phyloP scores from a whole-genome alignment of 1,284 basidiomycete genomes.

The Ceratobasidium sp. region DNA sequence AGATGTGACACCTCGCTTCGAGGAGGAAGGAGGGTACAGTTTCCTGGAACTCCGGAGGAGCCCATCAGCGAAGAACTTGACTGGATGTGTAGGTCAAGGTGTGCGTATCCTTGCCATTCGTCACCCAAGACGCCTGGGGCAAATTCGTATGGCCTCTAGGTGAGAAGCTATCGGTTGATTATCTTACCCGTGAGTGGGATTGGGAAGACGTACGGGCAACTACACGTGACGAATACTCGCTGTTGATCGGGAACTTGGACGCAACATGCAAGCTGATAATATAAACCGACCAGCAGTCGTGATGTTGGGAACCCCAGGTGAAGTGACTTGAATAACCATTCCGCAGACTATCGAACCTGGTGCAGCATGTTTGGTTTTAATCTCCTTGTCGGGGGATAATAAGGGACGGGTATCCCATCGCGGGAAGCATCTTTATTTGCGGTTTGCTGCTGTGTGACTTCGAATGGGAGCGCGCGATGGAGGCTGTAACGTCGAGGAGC shows the following conservation, averaged over 20 bases:
- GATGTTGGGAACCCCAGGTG: too few species aligned
- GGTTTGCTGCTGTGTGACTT: slow-evolving; percentile 82
- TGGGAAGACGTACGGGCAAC: slow-evolving; percentile 52
- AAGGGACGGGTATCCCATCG: slow-evolving; percentile 70
- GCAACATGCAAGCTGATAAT: too few species aligned
- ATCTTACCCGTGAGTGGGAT: neutral
- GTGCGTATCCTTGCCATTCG: slow-evolving; percentile 85
- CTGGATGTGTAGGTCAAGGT: slow-evolving; percentile 87
- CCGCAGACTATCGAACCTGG: slow-evolving; percentile 79
- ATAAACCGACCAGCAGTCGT: slow-evolving; percentile 52
- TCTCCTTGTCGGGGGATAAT: slow-evolving; percentile 73
- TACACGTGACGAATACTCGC: slow-evolving; percentile 76
- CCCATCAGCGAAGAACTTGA: slow-evolving; percentile 79
- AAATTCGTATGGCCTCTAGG: slow-evolving; percentile 79
- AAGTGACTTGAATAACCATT: too few species aligned
- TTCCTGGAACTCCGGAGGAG: slow-evolving; percentile 72
- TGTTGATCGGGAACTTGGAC: too few species aligned
- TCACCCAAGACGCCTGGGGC: slow-evolving; percentile 81
- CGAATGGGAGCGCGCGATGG: slow-evolving; percentile 74
- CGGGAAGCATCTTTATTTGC: slow-evolving; percentile 78
- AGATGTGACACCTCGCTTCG: neutral
- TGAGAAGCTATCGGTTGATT: slow-evolving; percentile 19
- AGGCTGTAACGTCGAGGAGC: slow-evolving; percentile 69
- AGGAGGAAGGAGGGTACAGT: slow-evolving; percentile 66
- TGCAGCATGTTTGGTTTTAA: slow-evolving; percentile 68